phyloP scores from a whole-genome alignment of 345 rosid genomes.

The Eucalyptus marginata region DNA sequence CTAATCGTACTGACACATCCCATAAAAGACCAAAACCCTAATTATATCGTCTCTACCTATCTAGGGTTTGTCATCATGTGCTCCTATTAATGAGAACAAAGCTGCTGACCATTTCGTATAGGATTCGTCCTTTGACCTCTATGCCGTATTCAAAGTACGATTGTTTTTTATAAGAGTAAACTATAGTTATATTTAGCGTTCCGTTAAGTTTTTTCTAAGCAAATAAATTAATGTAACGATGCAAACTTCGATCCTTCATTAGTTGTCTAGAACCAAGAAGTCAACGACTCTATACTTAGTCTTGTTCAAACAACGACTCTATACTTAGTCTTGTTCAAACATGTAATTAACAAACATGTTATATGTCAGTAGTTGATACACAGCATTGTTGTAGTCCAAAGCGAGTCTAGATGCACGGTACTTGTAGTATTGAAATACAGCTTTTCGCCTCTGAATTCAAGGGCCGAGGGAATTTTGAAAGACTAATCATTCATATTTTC shows the following conservation, averaged over 20 bases:
- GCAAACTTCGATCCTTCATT: neutral
- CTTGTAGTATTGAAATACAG: neutral
- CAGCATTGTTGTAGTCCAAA: neutral
- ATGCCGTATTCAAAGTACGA: neutral
- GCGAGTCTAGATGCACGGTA: neutral
- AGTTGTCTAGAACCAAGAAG: neutral
- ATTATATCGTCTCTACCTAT: neutral
- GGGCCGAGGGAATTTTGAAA: neutral
- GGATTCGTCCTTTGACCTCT: neutral
- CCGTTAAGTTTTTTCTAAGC: neutral
- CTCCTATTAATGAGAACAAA: neutral
- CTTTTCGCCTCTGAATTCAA: neutral
- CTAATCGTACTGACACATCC: neutral
- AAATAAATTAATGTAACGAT: neutral
- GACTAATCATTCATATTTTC: neutral
- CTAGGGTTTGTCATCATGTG: neutral
- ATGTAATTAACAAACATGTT: neutral
- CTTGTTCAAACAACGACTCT: neutral
- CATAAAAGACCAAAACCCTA: neutral
- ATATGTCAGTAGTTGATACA: neutral
- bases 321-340: neutral
- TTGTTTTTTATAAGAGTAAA: neutral
- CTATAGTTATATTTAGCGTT: neutral
- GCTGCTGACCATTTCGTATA: neutral
- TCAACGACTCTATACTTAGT: neutral